Evolutionary conservation across 768 basidiomycete genomes (phyloP).

Genomic region (Macrolepiota dolichaula): DNA sequence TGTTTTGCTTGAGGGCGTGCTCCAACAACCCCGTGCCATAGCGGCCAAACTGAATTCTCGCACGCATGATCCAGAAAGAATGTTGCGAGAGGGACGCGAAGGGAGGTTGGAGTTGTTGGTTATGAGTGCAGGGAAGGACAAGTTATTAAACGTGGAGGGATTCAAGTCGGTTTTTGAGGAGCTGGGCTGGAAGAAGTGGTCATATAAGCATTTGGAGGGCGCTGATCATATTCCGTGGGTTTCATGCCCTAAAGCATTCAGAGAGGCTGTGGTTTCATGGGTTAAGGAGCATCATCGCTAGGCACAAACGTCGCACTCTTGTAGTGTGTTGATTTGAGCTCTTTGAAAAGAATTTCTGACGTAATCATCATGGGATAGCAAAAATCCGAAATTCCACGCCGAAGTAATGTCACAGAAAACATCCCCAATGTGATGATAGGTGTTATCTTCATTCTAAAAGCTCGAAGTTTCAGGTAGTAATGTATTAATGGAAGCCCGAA

Average conservation of each 20-base stretch:
- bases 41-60: constrained; percentile 19
- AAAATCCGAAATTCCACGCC: no score
- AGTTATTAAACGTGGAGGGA: constrained; percentile 18
- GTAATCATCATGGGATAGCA: no score
- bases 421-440: no score
- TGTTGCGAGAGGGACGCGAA: constrained; percentile 22
- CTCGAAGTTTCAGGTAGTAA: no score
- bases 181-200: constrained; percentile 21
- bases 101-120: constrained; percentile 23
- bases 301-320: not conserved
- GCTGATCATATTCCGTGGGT: constrained; percentile 29
- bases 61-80: constrained; percentile 20
- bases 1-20: constrained; percentile 21
- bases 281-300: not conserved
- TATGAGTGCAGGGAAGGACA: constrained; percentile 23
- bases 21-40: constrained; percentile 23
- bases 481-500: no score
- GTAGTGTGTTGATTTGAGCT: not conserved
- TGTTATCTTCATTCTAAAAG: no score
- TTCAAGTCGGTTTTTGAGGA: constrained; percentile 19
- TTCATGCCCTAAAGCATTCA: constrained; percentile 19
- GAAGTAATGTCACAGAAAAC: no score
- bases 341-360: no score
- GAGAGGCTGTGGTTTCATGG: constrained; percentile 21
- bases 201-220: constrained; percentile 19